Percentiles rank a stretch among this genome's conserved stretches.
Evolutionary conservation across 2,329 filamentous ascomycete species (phyloP).

Genomic region (Emydomyces testavorans): DNA sequence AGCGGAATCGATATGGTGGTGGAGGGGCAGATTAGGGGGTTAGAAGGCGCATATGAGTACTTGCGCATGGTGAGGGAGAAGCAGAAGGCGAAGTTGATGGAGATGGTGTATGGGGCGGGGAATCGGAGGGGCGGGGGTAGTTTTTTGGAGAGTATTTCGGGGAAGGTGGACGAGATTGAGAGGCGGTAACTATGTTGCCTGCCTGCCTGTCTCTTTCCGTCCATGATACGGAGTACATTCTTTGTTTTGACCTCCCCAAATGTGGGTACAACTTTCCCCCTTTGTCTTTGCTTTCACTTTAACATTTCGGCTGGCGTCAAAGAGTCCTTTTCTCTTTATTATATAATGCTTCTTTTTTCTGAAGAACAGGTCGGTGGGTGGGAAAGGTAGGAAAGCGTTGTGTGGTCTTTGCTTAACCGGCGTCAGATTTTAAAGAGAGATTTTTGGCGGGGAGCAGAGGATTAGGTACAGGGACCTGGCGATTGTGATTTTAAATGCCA

Average conservation of each 20-base stretch:
- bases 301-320: neutral
- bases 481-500: too few species aligned
- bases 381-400: neutral
- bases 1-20: slow-evolving; percentile 44
- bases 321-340: neutral
- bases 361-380: neutral
- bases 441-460: neutral
- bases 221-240: neutral
- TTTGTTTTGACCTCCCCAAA: too few species aligned
- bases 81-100: slow-evolving; percentile 74
- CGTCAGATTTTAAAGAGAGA: neutral
- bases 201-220: neutral
- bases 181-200: neutral
- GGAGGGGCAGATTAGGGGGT: slow-evolving; percentile 72
- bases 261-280: too few species aligned
- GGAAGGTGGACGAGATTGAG: slow-evolving; percentile 13
- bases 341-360: neutral
- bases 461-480: neutral
- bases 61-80: slow-evolving; percentile 61
- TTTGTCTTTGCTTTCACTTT: neutral
- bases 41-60: slow-evolving; percentile 69
- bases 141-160: slow-evolving; percentile 1
- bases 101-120: slow-evolving; percentile 57
- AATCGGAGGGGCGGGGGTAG: slow-evolving; percentile 15
- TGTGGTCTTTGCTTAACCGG: neutral